Evolutionary conservation across 805 yeast genomes (phyloP).

Genomic region (Jamesozyma jinghongensis): DNA sequence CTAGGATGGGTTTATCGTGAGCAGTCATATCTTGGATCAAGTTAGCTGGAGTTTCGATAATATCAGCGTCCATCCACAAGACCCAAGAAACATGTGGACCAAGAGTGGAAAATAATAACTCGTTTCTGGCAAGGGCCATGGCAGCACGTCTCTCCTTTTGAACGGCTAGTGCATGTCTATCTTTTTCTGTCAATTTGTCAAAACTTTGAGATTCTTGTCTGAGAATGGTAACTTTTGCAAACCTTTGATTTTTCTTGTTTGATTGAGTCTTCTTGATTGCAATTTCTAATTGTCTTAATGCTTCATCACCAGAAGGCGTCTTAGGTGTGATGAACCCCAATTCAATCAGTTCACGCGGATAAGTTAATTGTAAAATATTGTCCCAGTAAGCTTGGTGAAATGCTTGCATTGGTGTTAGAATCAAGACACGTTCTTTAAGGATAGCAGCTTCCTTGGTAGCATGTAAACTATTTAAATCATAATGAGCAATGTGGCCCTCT

Average conservation of each 20-base stretch:
- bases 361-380: conserved; percentile 61
- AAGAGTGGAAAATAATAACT: conserved; percentile 77
- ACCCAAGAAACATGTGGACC: conserved; percentile 92
- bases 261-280: conserved; percentile 69
- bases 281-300: conserved; percentile 59
- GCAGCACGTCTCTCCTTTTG: conserved; percentile 83
- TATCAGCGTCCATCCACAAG: conserved; percentile 92
- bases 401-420: conserved; percentile 83
- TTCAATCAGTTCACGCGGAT: conserved; percentile 79
- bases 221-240: conserved; percentile 75
- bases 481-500: conserved; percentile 69
- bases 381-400: conserved; percentile 85
- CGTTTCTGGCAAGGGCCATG: conserved; percentile 94
- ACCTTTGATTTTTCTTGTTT: conserved; percentile 53
- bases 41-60: conserved; percentile 77
- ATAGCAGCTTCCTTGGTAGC: conserved; percentile 63
- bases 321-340: conserved; percentile 90
- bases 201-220: conserved; percentile 84
- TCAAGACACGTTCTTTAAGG: conserved; percentile 73
- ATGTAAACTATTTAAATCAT: conserved; percentile 70
- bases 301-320: conserved; percentile 69
- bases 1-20: conserved; percentile 79
- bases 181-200: conserved; percentile 69
- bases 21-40: conserved; percentile 78
- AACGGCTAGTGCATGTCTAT: conserved; percentile 76